These are phyloP conservation scores for Rhizoclosmatium sp. DNA, from an alignment of 192 early-diverging fungal genomes.

Conservation along the genomic window DNA sequence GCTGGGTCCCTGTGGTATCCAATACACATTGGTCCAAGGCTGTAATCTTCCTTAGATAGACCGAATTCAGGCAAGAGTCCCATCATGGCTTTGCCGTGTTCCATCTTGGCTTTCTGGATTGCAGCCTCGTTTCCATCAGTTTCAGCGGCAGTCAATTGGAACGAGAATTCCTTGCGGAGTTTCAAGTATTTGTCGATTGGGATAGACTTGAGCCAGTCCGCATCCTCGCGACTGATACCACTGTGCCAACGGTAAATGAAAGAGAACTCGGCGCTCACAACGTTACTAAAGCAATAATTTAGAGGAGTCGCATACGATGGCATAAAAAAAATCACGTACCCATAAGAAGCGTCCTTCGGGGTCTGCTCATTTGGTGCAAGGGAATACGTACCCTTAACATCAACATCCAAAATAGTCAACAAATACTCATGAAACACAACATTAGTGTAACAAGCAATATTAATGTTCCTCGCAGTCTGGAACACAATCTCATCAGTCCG, in stretches of 20 bases:
- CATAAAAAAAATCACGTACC: not conserved
- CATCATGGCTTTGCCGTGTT: not conserved
- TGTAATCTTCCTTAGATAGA: conserved; percentile 1
- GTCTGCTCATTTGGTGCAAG: conserved; percentile 32
- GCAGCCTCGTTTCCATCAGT: conserved; percentile 22
- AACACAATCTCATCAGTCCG: conserved; percentile 54
- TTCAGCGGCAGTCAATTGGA: not conserved
- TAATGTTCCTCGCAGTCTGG: conserved; percentile 61
- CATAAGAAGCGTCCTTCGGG: conserved; percentile 38
- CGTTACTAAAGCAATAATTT: conserved; percentile 22
- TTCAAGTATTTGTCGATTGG: not conserved
- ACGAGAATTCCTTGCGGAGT: conserved; percentile 2
- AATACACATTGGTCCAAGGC: conserved; percentile 35
- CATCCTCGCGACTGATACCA: conserved; percentile 50
- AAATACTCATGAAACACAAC: conserved; percentile 56
- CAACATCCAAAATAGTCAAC: conserved; percentile 53
- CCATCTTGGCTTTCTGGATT: conserved; percentile 18
- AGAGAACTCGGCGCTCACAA: conserved; percentile 54
- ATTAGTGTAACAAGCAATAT: conserved; percentile 53
- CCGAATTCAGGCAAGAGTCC: conserved; percentile 8
- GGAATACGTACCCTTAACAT: conserved; percentile 39
- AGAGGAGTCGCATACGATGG: too few species aligned
- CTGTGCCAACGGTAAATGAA: conserved; percentile 57
- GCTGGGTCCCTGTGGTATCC: conserved; percentile 44
- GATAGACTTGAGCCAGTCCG: conserved; percentile 36